A percentile compares a stretch with the other conserved stretches of the same genome.
phyloP scores from a whole-genome alignment of 2,329 filamentous ascomycete species.

The Emmonsiellopsis sp. region DNA sequence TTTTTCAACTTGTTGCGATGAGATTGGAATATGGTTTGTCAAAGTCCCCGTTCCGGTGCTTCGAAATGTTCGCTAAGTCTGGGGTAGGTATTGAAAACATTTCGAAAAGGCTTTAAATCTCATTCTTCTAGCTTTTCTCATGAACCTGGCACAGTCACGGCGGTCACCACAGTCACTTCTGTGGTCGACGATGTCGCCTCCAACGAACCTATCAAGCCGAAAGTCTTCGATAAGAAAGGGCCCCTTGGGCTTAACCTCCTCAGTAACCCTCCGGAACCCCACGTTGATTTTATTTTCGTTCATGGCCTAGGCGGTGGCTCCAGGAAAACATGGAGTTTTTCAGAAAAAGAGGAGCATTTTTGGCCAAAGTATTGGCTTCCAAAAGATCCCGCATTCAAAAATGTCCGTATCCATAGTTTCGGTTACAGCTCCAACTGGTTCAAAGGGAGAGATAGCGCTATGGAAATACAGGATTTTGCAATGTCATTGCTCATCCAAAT shows the following conservation, averaged over 20 bases:
- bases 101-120: background rate
- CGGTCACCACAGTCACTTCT: background rate
- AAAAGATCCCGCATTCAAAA: conserved; percentile 21
- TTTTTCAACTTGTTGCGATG: too few species aligned
- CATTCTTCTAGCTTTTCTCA: too few species aligned
- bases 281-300: conserved; percentile 29
- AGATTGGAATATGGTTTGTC: too few species aligned
- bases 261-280: conserved; percentile 5
- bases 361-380: conserved; percentile 32
- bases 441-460: conserved; percentile 1
- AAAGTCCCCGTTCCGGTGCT: background rate
- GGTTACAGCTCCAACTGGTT: conserved; percentile 28
- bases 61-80: background rate
- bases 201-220: background rate
- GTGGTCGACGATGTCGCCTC: too few species aligned
- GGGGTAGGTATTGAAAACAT: too few species aligned
- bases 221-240: conserved; percentile 3
- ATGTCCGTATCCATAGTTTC: conserved; percentile 28
- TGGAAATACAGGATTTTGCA: background rate
- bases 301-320: conserved; percentile 34
- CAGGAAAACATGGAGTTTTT: conserved; percentile 28
- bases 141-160: too few species aligned
- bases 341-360: conserved; percentile 19
- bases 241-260: conserved; percentile 13
- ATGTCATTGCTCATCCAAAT: background rate